These are phyloP conservation scores for Pichia manshurica DNA, from an alignment of 805 yeast genomes.

Conservation along the genomic window DNA sequence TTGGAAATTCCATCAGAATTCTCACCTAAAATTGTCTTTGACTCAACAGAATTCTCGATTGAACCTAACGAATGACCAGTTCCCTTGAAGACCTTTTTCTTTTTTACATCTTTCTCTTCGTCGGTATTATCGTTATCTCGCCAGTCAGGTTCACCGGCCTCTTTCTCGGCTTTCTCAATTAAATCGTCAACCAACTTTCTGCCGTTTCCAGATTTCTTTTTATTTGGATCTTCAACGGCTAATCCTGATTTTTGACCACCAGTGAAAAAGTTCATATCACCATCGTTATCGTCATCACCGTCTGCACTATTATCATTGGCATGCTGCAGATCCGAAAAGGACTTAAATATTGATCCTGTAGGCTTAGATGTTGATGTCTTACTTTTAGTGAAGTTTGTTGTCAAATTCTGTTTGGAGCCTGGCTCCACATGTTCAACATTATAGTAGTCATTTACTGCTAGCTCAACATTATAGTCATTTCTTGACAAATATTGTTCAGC, in stretches of 20 bases:
- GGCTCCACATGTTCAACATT: constrained; percentile 10
- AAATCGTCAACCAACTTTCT: constrained; percentile 47
- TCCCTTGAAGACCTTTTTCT: constrained; percentile 37
- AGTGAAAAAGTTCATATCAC: constrained; percentile 39
- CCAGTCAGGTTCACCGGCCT: constrained; percentile 45
- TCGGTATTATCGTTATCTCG: constrained; percentile 19
- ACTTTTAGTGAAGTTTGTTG: constrained; percentile 2
- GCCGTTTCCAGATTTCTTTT: constrained; percentile 32
- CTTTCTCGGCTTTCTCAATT: constrained; percentile 61
- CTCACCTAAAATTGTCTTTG: constrained; percentile 17
- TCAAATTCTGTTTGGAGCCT: constrained; percentile 4
- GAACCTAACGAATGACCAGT: constrained; percentile 51
- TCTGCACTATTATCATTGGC: constrained; percentile 16
- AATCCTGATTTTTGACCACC: constrained; percentile 74
- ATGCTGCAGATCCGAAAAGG: constrained; percentile 30
- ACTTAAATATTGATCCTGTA: constrained; percentile 21
- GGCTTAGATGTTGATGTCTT: constrained; percentile 1
- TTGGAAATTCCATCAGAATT: constrained; percentile 7
- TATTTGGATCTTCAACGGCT: constrained; percentile 70
- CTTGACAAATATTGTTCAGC: constrained; percentile 34
- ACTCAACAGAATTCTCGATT: constrained; percentile 33
- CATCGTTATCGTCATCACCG: constrained; percentile 31
- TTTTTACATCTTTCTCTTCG: constrained; percentile 20
- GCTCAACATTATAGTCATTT: constrained; percentile 24
- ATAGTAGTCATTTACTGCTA: constrained; percentile 27